Percentiles rank a stretch among this genome's conserved stretches.
phyloP scores from a whole-genome alignment of 768 basidiomycete species.

The Nidularia pulvinata region DNA sequence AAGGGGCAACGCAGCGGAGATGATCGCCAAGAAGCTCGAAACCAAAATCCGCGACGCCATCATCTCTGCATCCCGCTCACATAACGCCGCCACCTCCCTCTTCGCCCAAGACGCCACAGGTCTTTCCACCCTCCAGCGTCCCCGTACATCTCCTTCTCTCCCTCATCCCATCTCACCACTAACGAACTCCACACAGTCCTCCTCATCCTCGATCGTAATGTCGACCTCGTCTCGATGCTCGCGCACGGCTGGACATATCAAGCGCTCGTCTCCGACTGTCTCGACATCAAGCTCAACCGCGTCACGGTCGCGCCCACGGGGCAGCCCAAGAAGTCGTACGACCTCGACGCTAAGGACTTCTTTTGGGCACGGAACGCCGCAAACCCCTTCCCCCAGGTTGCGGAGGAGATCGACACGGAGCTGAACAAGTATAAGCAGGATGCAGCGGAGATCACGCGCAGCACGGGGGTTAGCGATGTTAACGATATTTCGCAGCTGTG shows the following conservation, averaged over 20 bases:
- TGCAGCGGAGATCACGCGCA: constrained; percentile 94
- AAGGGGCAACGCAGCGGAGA: constrained; percentile 96
- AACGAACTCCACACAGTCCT: constrained; percentile 57
- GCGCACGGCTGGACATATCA: constrained; percentile 99
- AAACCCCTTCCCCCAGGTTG: constrained; percentile 97
- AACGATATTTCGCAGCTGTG: constrained; percentile 95
- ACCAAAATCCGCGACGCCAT: constrained; percentile 87
- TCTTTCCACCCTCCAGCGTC: constrained; percentile 84
- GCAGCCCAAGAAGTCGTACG: constrained; percentile 79
- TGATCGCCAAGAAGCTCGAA: constrained; percentile 98
- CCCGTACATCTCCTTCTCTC: constrained; percentile 50
- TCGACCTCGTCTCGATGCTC: constrained; percentile 92
- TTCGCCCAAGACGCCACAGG: constrained; percentile 84
- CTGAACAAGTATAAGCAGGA: constrained; percentile 94
- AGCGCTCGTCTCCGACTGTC: constrained; percentile 95
- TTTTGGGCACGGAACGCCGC: constrained; percentile 98
- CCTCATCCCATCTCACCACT: background rate
- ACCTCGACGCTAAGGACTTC: constrained; percentile 97
- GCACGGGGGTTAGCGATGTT: constrained; percentile 94
- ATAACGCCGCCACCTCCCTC: constrained; percentile 51
- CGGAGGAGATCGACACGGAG: constrained; percentile 94
- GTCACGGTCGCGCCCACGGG: constrained; percentile 79
- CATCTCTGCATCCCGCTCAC: constrained; percentile 66
- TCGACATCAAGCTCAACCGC: constrained; percentile 95
- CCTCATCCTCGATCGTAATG: constrained; percentile 91